Evolutionary conservation across 1,139 yeast species (phyloP).

Genomic region (Nadsonia commutata): DNA sequence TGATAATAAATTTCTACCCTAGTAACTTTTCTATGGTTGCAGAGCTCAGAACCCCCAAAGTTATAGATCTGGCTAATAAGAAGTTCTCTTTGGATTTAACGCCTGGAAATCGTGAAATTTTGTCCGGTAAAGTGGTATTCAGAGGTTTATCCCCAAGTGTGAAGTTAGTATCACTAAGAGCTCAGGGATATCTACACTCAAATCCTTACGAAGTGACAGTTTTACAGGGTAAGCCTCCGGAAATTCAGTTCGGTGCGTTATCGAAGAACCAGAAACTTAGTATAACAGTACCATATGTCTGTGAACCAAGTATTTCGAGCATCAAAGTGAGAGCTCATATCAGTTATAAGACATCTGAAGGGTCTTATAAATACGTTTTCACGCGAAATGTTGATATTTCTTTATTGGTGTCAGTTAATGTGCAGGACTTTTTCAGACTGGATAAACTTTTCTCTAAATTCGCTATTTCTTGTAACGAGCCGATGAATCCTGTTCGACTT

Average conservation of each 20-base stretch:
- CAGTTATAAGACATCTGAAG: constrained; percentile 7
- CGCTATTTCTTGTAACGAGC: constrained; percentile 44
- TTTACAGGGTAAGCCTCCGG: background rate
- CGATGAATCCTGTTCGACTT: constrained; percentile 38
- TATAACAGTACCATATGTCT: background rate
- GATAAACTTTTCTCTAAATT: constrained; percentile 46
- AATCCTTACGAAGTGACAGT: background rate
- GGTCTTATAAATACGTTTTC: constrained; percentile 4
- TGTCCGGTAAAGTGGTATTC: constrained; percentile 5
- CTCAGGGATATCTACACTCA: constrained; percentile 2
- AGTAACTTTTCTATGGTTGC: background rate
- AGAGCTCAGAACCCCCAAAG: background rate
- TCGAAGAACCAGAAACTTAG: background rate
- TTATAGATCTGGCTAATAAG: constrained; percentile 6
- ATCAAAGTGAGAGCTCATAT: constrained; percentile 1
- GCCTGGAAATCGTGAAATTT: constrained; percentile 2
- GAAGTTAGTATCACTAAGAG: constrained; percentile 9
- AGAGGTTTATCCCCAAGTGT: constrained; percentile 7
- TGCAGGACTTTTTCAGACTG: constrained; percentile 51
- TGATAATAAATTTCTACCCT: background rate
- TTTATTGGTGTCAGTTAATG: constrained; percentile 48
- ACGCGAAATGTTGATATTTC: constrained; percentile 8
- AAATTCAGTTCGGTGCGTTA: background rate
- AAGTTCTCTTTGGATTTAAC: constrained; percentile 6
- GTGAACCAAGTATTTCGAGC: background rate